Evolutionary conservation across 176 grass and related monocot species (phyloP), one percentile per base, ranked within the genome.

Genomic region (Rhynchospora pubera): DNA sequence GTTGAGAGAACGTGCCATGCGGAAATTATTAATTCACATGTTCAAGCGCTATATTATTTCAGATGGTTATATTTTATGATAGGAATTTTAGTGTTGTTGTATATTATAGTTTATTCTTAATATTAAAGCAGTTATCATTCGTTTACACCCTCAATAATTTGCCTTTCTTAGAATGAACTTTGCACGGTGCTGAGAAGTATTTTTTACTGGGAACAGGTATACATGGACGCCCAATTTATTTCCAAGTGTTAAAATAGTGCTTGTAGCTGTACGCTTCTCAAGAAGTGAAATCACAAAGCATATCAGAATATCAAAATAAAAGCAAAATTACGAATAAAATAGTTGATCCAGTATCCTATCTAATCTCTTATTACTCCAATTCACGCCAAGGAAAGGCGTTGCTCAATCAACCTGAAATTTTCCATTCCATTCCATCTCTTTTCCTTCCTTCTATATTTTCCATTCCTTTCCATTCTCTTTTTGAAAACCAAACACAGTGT

Each of bases 11-110:
- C 13, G 24, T 77, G 50, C 48, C 72, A 56, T 77, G 50, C 32
- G 72, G 72, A 47, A 75, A 77, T 76, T 48, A 76, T 76, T 28
- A 55, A 76, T 76, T 55, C 48, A 30, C 15, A 30, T 53, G 71
- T 75, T 77, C 72, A 77, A 32, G 24, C 15, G 39, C 16, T 53
- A 7, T 9, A 18, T 19, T 14, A 43, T 45, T 45, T 71, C 19
- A 16, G 1, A 71, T 71, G 14, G 21, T 18, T 7, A 9, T 18
- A 24, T 28, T 50, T 51, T 51, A 56, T 7, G 22, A 69, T 77
- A 77, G 72, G 50, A 56, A 56, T 5, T 32, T 2, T 56, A 30
- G 22, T 55, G 71, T 26, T 71, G 42, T 47, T 77, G 72, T 77
- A 77, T 56, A 77, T 55, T 56, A 28, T 74, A 77, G 23, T 77